Conservation (phyloP, 768 basidiomycete species). For the Agaricus subrufescens region DNA sequence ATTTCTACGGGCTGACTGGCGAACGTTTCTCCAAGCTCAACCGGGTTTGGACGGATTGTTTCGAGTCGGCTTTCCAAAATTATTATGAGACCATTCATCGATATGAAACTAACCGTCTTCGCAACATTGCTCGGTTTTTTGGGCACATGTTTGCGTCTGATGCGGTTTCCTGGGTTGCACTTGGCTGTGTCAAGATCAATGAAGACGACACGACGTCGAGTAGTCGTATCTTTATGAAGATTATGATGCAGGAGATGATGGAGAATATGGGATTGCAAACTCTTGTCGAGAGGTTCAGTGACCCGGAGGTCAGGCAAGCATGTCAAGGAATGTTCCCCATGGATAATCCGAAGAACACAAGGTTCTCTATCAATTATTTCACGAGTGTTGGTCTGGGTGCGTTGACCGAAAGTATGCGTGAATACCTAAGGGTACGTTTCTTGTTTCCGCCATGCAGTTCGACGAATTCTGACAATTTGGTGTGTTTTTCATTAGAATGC, state of each 20-base stretch:
- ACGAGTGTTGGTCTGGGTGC: conserved; percentile 90
- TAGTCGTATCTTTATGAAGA: conserved; percentile 96
- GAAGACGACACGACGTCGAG: conserved; percentile 97
- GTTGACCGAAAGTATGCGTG: conserved; percentile 94
- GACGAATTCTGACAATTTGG: neutral
- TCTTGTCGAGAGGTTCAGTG: conserved; percentile 87
- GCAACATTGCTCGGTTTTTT: conserved; percentile 96
- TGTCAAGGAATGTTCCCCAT: conserved; percentile 90
- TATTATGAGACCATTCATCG: conserved; percentile 98
- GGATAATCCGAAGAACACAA: conserved; percentile 94
- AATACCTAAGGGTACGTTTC: conserved; percentile 78
- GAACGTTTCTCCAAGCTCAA: conserved; percentile 97
- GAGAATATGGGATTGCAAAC: conserved; percentile 88
- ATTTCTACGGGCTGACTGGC: conserved; percentile 94
- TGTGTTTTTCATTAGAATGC: conserved; percentile 64
- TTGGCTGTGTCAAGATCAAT: conserved; percentile 86
- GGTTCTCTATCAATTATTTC: conserved; percentile 97
- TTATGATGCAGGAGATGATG: conserved; percentile 92
- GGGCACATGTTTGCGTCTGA: conserved; percentile 88
- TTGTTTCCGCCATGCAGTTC: neutral
- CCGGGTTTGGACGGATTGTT: conserved; percentile 87
- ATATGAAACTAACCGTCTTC: conserved; percentile 96
- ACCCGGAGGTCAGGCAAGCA: conserved; percentile 70
- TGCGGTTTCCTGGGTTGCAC: conserved; percentile 82
- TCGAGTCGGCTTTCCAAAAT: conserved; percentile 80